Percentiles rank a stretch among this genome's conserved stretches.
Conservation (phyloP, 2,329 filamentous ascomycete species). For the Penicillium sp. region DNA sequence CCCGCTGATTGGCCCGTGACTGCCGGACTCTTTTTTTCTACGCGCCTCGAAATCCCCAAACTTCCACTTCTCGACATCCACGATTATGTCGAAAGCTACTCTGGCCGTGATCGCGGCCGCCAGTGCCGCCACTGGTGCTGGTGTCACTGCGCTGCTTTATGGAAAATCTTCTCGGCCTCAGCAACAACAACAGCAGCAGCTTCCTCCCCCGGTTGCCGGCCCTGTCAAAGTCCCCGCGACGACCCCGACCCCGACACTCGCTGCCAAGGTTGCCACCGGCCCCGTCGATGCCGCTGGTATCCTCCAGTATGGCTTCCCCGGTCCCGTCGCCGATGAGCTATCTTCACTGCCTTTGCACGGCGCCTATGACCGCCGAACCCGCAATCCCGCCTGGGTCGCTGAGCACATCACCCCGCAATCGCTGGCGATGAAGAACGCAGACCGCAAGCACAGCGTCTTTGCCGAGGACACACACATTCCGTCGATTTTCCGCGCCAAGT, state of each 20-base stretch:
- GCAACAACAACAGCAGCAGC: conserved; percentile 25
- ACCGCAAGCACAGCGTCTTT: conserved; percentile 81
- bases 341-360: conserved; percentile 75
- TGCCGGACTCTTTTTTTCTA: conserved; percentile 11
- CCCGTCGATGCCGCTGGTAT: conserved; percentile 73
- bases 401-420: conserved; percentile 95
- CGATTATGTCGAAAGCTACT: conserved; percentile 72
- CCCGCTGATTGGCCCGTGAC: conserved; percentile 27
- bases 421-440: conserved; percentile 69
- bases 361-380: conserved; percentile 81
- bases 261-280: conserved; percentile 19
- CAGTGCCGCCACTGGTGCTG: conserved; percentile 73
- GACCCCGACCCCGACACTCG: conserved; percentile 22
- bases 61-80: conserved; percentile 22
- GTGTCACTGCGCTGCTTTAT: conserved; percentile 66
- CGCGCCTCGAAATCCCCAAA: background rate
- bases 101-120: conserved; percentile 72
- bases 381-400: conserved; percentile 91
- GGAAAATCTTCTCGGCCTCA: conserved; percentile 43
- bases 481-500: conserved; percentile 78
- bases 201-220: conserved; percentile 28
- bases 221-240: conserved; percentile 32
- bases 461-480: conserved; percentile 78
- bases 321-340: conserved; percentile 80
- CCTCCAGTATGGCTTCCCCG: conserved; percentile 87